Evolutionary conservation across 1,139 yeast genomes (phyloP).

Genomic region (Keqinozyma sinolaborantium): DNA sequence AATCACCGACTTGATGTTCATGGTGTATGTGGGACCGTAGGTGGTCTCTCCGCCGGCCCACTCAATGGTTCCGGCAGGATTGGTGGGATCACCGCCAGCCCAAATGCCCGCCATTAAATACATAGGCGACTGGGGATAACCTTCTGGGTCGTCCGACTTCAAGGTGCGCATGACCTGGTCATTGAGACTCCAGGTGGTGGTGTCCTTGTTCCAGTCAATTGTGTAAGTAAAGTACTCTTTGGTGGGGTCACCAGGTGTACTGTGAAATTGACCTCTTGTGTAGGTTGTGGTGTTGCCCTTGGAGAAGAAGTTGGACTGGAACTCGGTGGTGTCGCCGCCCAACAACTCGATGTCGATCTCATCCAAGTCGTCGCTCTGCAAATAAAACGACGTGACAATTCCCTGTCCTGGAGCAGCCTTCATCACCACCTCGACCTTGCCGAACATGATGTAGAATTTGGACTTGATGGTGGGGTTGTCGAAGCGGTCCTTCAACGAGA

Average conservation of each 20-base stretch:
- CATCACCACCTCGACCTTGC: constrained; percentile 68
- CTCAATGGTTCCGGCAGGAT: constrained; percentile 65
- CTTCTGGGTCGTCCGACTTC: constrained; percentile 48
- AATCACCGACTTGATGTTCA: constrained; percentile 57
- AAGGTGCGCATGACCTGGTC: constrained; percentile 59
- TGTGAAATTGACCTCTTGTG: constrained; percentile 74
- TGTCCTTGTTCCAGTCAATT: constrained; percentile 72
- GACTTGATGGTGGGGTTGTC: constrained; percentile 78
- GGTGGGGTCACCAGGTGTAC: constrained; percentile 46
- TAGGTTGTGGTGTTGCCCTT: constrained; percentile 77
- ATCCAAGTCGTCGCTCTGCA: constrained; percentile 83
- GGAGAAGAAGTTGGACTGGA: constrained; percentile 79
- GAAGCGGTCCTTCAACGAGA: constrained; percentile 56
- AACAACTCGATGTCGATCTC: constrained; percentile 86
- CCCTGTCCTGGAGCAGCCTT: constrained; percentile 77
- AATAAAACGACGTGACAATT: constrained; percentile 71
- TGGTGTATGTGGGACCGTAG: constrained; percentile 65
- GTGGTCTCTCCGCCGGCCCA: constrained; percentile 88
- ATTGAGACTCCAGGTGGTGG: constrained; percentile 59
- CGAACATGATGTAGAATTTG: constrained; percentile 81
- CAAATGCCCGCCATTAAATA: constrained; percentile 63
- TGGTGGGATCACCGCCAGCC: constrained; percentile 79
- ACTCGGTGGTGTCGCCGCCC: constrained; percentile 69
- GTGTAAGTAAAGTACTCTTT: constrained; percentile 68
- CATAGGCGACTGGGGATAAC: constrained; percentile 83